A percentile compares a stretch with the other conserved stretches of the same genome.
Conservation (phyloP, 495 filamentous ascomycete genomes). For the Annulohypoxylon maeteangense region DNA sequence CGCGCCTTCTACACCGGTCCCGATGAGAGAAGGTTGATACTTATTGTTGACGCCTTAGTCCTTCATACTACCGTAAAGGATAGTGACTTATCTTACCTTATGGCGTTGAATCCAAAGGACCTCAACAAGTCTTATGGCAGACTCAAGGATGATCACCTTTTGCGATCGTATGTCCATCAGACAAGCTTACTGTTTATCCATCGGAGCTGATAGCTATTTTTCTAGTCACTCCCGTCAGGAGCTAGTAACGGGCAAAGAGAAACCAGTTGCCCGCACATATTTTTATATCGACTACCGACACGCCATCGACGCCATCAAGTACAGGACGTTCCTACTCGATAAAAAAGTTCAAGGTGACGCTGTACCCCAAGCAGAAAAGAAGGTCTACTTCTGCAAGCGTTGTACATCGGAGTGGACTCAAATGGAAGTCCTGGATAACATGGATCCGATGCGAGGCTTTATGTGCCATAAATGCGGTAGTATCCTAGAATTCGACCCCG, state of each 20-base stretch:
- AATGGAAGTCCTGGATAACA: slow-evolving; percentile 83
- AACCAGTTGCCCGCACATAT: slow-evolving; percentile 86
- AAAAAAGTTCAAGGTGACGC: slow-evolving; percentile 84
- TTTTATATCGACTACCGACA: slow-evolving; percentile 97
- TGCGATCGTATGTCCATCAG: slow-evolving; percentile 71
- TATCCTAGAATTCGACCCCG: slow-evolving; percentile 73
- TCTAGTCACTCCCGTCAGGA: slow-evolving; percentile 81
- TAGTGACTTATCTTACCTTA: slow-evolving; percentile 84
- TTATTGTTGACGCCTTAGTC: slow-evolving; percentile 91
- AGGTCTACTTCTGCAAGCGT: slow-evolving; percentile 86
- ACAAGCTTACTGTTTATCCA: slow-evolving; percentile 16
- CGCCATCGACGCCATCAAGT: slow-evolving; percentile 96
- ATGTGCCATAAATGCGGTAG: slow-evolving; percentile 83
- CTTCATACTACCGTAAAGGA: slow-evolving; percentile 89
- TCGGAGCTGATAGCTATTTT: slow-evolving; percentile 33
- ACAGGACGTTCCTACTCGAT: slow-evolving; percentile 83
- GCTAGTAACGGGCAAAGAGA: slow-evolving; percentile 79
- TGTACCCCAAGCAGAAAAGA: slow-evolving; percentile 82
- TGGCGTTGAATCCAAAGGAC: slow-evolving; percentile 88
- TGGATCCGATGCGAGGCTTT: slow-evolving; percentile 71
- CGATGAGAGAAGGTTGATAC: slow-evolving; percentile 79
- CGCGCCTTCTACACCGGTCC: slow-evolving; percentile 81
- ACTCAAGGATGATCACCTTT: slow-evolving; percentile 84
- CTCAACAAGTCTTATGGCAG: slow-evolving; percentile 86
- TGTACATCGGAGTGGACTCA: slow-evolving; percentile 85